phyloP scores from a whole-genome alignment of 306 rosid species.

The Hippophae gyantsensis region DNA sequence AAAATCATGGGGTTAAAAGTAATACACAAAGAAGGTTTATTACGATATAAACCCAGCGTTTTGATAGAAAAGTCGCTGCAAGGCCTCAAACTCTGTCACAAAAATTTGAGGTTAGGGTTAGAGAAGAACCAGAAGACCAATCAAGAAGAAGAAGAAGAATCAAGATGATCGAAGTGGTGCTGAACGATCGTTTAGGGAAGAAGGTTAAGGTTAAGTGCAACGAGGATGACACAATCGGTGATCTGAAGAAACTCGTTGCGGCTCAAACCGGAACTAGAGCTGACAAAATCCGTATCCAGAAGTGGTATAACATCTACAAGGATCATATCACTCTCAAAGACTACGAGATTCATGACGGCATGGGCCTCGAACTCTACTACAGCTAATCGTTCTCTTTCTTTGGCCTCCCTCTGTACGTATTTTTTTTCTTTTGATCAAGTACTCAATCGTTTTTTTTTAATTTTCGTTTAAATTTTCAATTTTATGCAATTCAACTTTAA shows the following conservation, averaged over 20 bases:
- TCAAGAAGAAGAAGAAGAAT: background rate
- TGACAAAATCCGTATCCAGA: slow-evolving; percentile 1
- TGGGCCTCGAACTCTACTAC: slow-evolving; percentile 93
- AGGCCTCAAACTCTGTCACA: too few relatives aligned
- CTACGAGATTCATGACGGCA: slow-evolving; percentile 83
- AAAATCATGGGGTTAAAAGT: too few relatives aligned
- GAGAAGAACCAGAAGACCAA: background rate
- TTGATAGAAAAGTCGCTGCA: too few relatives aligned
- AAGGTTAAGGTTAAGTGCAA: slow-evolving; percentile 77
- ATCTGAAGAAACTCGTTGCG: slow-evolving; percentile 81
- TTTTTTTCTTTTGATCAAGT: too few relatives aligned
- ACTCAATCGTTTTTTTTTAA: too few relatives aligned
- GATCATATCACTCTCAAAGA: slow-evolving; percentile 71
- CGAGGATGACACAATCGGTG: slow-evolving; percentile 79
- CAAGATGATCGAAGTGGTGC: slow-evolving; percentile 73
- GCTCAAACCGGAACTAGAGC: slow-evolving; percentile 68
- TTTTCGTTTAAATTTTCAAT: too few relatives aligned
- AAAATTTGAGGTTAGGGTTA: too few relatives aligned
- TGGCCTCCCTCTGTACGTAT: background rate
- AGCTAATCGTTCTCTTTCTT: slow-evolving; percentile 11
- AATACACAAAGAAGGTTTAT: too few relatives aligned
- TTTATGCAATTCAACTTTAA: too few relatives aligned
- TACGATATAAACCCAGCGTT: too few relatives aligned
- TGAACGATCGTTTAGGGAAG: slow-evolving; percentile 67
- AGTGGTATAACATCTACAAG: slow-evolving; percentile 5